Percentiles rank a stretch among this genome's conserved stretches.
Evolutionary conservation across 2,329 filamentous ascomycete species (phyloP).

Genomic region (Thermothelomyces thermophilus): DNA sequence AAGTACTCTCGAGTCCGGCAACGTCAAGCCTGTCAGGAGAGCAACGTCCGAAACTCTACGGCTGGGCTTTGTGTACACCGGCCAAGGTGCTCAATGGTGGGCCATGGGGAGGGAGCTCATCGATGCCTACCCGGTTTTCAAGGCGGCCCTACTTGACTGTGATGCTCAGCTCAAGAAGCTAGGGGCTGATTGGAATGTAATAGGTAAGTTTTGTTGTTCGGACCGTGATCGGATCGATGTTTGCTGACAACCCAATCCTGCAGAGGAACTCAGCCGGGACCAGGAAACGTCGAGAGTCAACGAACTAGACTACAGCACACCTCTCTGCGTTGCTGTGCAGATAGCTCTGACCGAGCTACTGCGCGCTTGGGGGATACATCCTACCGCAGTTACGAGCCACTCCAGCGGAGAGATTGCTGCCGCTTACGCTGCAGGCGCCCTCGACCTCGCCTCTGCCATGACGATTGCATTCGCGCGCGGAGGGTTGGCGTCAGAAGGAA

Average conservation of each 20-base stretch:
- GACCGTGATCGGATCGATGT: neutral
- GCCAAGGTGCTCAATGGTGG: constrained; percentile 32
- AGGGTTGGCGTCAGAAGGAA: constrained; percentile 16
- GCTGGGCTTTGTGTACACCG: constrained; percentile 31
- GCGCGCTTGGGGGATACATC: constrained; percentile 25
- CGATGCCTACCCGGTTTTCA: constrained; percentile 20
- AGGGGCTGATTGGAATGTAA: constrained; percentile 21
- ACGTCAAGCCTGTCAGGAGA: constrained; percentile 22
- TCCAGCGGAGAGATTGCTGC: constrained; percentile 37
- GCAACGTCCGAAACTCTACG: constrained; percentile 13
- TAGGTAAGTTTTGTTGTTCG: constrained; percentile 8
- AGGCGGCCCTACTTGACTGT: constrained; percentile 17
- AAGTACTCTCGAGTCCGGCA: constrained; percentile 23
- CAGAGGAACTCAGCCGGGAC: constrained; percentile 20
- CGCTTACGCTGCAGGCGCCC: constrained; percentile 33
- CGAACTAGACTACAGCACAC: constrained; percentile 20
- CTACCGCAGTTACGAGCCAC: constrained; percentile 28
- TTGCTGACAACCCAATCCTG: neutral
- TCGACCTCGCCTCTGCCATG: constrained; percentile 30
- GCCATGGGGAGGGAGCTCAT: constrained; percentile 31
- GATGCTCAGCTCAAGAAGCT: constrained; percentile 19
- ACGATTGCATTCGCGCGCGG: constrained; percentile 36
- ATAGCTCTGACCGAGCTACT: constrained; percentile 36
- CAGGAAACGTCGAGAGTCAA: constrained; percentile 17
- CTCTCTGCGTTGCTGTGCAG: constrained; percentile 34